These are phyloP conservation scores for Volvariella surrecta DNA, from an alignment of 1,284 basidiomycete species.

Conservation along the genomic window DNA sequence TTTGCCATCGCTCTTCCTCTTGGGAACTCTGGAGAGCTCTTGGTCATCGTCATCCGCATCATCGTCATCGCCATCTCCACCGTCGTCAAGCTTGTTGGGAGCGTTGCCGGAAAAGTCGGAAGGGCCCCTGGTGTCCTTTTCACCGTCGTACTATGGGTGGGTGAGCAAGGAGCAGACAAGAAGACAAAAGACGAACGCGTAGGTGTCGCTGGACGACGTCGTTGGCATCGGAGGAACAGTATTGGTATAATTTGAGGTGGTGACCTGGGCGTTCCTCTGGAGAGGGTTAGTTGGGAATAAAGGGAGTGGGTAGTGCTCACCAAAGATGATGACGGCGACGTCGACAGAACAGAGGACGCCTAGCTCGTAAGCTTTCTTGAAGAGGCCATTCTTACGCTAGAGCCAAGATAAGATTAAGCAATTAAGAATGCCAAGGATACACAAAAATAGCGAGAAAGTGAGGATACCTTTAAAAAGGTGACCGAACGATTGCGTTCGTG, in stretches of 20 bases:
- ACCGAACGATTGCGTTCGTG: slow-evolving; percentile 89
- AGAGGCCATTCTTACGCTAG: slow-evolving; percentile 80
- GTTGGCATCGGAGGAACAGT: slow-evolving; percentile 47
- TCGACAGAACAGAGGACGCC: slow-evolving; percentile 63
- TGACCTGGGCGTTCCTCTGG: slow-evolving; percentile 42
- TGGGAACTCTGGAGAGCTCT: slow-evolving; percentile 1
- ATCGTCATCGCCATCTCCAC: slow-evolving; percentile 32
- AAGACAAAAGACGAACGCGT: slow-evolving; percentile 23
- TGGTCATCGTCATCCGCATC: slow-evolving; percentile 25
- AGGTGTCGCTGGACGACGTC: slow-evolving; percentile 42
- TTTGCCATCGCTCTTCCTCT: slow-evolving; percentile 7
- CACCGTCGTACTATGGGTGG: slow-evolving; percentile 38
- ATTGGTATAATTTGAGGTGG: slow-evolving; percentile 56
- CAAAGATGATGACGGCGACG: slow-evolving; percentile 54
- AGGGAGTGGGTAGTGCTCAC: slow-evolving; percentile 20
- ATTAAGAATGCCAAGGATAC: slow-evolving; percentile 31
- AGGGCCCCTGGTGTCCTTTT: slow-evolving; percentile 40
- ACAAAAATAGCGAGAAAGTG: slow-evolving; percentile 37
- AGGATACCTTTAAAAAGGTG: slow-evolving; percentile 77
- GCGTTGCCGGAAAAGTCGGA: slow-evolving; percentile 34
- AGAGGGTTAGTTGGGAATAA: slow-evolving; percentile 13
- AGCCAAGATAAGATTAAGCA: slow-evolving; percentile 27
- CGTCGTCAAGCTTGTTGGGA: slow-evolving; percentile 26
- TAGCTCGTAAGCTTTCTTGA: slow-evolving; percentile 88
- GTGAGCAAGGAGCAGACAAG: slow-evolving; percentile 1